These are phyloP conservation scores for Lathyrus tuberosus DNA, from an alignment of 306 rosid species.

Conservation along the genomic window DNA sequence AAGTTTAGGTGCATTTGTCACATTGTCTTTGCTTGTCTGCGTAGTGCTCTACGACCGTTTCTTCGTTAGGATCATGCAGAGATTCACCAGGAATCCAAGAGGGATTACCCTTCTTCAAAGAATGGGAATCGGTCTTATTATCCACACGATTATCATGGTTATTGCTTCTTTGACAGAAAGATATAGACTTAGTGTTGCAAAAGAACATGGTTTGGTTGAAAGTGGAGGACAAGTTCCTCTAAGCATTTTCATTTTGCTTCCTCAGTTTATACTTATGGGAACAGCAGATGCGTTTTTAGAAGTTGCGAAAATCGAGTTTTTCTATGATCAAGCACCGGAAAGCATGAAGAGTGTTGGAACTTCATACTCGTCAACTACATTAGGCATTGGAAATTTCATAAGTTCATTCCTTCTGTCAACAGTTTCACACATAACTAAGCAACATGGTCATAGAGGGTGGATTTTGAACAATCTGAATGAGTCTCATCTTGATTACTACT, in stretches of 20 bases:
- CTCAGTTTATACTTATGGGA: constrained; percentile 76
- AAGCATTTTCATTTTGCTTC: constrained; percentile 71
- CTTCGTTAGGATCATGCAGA: constrained; percentile 54
- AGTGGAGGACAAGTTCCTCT: constrained; percentile 58
- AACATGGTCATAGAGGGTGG: constrained; percentile 63
- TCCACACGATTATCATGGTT: constrained; percentile 60
- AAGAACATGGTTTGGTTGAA: constrained; percentile 40
- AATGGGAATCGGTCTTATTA: constrained; percentile 68
- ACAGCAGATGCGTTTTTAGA: constrained; percentile 78
- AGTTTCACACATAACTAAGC: constrained; percentile 54
- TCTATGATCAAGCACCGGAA: constrained; percentile 86
- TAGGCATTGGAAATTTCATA: constrained; percentile 72
- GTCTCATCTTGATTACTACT: constrained; percentile 75
- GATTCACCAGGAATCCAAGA: constrained; percentile 67
- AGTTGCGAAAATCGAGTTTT: constrained; percentile 77
- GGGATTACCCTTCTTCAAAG: constrained; percentile 81
- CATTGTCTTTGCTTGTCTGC: constrained; percentile 72
- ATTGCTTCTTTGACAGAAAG: constrained; percentile 60
- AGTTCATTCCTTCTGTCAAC: constrained; percentile 66
- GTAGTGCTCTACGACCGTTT: constrained; percentile 64
- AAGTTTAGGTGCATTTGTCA: constrained; percentile 63
- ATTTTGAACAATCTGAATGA: constrained; percentile 68
- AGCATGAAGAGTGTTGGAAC: constrained; percentile 90
- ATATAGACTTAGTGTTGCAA: constrained; percentile 53
- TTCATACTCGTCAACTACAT: constrained; percentile 62